Evolutionary conservation across 1,284 basidiomycete species (phyloP).

Genomic region (Malassezia equina): DNA sequence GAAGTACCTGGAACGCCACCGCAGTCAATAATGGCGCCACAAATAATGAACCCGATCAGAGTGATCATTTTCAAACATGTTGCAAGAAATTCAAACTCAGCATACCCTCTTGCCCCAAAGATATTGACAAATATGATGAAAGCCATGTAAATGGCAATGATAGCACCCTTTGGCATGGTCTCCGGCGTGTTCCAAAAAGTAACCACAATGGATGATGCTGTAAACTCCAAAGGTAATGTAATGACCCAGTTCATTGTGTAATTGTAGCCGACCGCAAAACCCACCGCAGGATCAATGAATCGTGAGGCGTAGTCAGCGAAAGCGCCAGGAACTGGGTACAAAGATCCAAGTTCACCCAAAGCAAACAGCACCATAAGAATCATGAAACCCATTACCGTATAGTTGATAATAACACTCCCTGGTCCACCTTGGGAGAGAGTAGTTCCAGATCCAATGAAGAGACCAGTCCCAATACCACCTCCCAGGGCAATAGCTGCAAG

Average conservation of each 20-base stretch:
- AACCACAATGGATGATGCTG: constrained; percentile 49
- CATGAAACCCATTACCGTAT: constrained; percentile 32
- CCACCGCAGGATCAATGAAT: constrained; percentile 59
- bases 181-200: constrained; percentile 39
- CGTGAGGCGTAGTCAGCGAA: constrained; percentile 36
- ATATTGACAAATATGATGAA: constrained; percentile 30
- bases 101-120: constrained; percentile 43
- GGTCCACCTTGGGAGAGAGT: constrained; percentile 32
- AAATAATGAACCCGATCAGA: constrained; percentile 55
- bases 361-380: constrained; percentile 34
- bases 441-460: constrained; percentile 34
- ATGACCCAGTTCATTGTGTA: constrained; percentile 38
- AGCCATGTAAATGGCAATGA: constrained; percentile 33
- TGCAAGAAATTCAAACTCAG: constrained; percentile 55
- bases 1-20: constrained; percentile 30
- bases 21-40: constrained; percentile 51
- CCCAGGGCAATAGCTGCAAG: constrained; percentile 18
- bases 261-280: constrained; percentile 55
- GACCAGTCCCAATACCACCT: constrained; percentile 38
- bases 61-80: constrained; percentile 55
- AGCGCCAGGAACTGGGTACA: constrained; percentile 36
- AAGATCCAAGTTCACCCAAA: constrained; percentile 35
- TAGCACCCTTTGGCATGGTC: constrained; percentile 29
- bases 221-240: constrained; percentile 38
- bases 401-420: constrained; percentile 32